Evolutionary conservation across 2,329 filamentous ascomycete species (phyloP).

Genomic region (Rutstroemia sp.): DNA sequence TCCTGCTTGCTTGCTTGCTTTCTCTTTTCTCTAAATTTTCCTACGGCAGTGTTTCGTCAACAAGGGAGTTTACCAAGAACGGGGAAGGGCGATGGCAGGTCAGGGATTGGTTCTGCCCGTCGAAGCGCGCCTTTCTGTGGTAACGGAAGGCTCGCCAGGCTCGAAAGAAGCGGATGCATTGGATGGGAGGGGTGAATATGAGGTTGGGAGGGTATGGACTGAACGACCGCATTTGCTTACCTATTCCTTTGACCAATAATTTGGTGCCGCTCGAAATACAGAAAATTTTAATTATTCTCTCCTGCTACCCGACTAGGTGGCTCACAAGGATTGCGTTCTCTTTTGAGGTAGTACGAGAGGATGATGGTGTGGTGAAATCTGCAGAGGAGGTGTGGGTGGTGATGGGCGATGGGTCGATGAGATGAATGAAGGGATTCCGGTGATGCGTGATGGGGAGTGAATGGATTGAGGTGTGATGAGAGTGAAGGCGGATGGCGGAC

Average conservation of each 20-base stretch:
- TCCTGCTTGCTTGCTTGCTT: neutral
- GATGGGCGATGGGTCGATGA: neutral
- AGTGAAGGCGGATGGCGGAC: neutral
- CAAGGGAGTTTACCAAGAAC: slow-evolving; percentile 6
- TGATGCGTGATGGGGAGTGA: neutral
- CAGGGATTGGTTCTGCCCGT: slow-evolving; percentile 7
- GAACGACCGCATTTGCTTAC: neutral
- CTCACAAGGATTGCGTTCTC: slow-evolving; percentile 7
- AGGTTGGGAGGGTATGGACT: neutral
- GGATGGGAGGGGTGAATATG: too few species aligned
- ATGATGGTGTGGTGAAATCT: slow-evolving; percentile 2
- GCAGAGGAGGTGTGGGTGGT: neutral
- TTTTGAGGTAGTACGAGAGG: slow-evolving; percentile 1
- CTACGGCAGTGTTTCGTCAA: slow-evolving; percentile 9
- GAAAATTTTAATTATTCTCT: neutral
- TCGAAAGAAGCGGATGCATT: slow-evolving; percentile 3
- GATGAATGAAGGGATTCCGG: neutral
- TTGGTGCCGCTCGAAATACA: neutral
- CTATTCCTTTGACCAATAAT: neutral
- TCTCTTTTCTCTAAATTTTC: neutral
- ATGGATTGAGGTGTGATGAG: neutral
- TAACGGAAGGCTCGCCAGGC: slow-evolving; percentile 1
- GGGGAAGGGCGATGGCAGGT: neutral
- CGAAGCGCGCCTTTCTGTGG: slow-evolving; percentile 4
- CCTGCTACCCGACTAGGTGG: slow-evolving; percentile 6